Evolutionary conservation across 768 basidiomycete species (phyloP).

Genomic region (Psilocybe subaeruginosa): DNA sequence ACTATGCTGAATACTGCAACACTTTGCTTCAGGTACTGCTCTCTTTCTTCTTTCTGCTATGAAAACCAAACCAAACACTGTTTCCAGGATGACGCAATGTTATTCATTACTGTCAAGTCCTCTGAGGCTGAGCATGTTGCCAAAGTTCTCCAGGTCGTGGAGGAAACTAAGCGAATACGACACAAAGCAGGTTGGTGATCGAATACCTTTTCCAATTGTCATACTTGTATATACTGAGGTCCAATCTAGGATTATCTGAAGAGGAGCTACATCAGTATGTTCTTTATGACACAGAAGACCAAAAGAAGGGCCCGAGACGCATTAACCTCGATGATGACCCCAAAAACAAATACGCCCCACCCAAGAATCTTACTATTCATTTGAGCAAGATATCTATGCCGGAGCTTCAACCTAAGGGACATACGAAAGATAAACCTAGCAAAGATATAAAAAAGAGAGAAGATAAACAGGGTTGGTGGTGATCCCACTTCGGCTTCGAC

Average conservation of each 20-base stretch:
- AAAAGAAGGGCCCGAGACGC: constrained; percentile 58
- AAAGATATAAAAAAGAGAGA: constrained; percentile 43
- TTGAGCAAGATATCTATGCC: constrained; percentile 89
- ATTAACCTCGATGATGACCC: constrained; percentile 71
- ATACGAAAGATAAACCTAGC: constrained; percentile 25
- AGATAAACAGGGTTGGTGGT: constrained; percentile 45
- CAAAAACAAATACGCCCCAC: constrained; percentile 66
- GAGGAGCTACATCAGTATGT: constrained; percentile 79
- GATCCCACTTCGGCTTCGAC: constrained; percentile 12
- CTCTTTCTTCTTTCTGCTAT: neutral
- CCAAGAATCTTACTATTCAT: constrained; percentile 69
- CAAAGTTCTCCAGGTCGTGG: constrained; percentile 80
- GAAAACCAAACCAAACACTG: neutral
- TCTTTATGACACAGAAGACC: constrained; percentile 57
- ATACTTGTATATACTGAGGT: neutral
- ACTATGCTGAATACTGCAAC: constrained; percentile 73
- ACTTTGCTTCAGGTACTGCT: constrained; percentile 59
- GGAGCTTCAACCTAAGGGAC: constrained; percentile 65
- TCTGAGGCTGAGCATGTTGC: constrained; percentile 65
- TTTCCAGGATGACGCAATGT: constrained; percentile 69
- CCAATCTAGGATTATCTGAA: constrained; percentile 43
- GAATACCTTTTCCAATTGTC: neutral
- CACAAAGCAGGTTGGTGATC: constrained; percentile 65
- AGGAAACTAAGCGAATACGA: constrained; percentile 76
- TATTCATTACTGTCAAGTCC: constrained; percentile 77